These are phyloP conservation scores for Xylariaceae sp. DNA, from an alignment of 2,329 filamentous ascomycete genomes.

Conservation along the genomic window DNA sequence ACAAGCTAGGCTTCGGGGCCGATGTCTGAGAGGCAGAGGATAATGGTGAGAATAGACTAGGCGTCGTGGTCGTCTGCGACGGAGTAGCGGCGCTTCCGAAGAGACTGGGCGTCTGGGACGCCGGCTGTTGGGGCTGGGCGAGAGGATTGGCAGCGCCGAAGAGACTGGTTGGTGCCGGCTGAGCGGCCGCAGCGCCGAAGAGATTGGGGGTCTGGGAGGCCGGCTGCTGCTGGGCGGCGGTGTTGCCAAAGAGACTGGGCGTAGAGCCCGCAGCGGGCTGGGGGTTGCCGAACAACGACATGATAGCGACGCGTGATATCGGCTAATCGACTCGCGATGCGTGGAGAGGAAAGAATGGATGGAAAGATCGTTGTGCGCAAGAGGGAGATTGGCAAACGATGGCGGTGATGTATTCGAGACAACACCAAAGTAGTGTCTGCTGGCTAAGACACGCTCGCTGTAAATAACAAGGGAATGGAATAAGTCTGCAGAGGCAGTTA, in stretches of 20 bases:
- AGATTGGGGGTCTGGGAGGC: not conserved
- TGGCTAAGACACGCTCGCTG: too few species aligned
- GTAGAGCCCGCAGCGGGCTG: slow-evolving; percentile 3
- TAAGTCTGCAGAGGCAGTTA: not conserved
- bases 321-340: not conserved
- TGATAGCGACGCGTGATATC: slow-evolving; percentile 5
- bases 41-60: slow-evolving; percentile 3
- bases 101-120: not conserved
- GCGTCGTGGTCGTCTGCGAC: not conserved
- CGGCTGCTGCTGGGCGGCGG: slow-evolving; percentile 1
- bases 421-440: not conserved
- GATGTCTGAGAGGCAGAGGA: not conserved
- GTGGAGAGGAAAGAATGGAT: not conserved
- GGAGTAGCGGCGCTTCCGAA: not conserved
- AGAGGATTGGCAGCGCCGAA: too few species aligned
- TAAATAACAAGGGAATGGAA: not conserved
- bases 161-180: not conserved
- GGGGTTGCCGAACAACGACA: slow-evolving; percentile 25
- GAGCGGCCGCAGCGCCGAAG: slow-evolving; percentile 4
- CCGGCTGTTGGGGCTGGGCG: too few species aligned
- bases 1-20: slow-evolving; percentile 5
- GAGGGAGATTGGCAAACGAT: not conserved
- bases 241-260: slow-evolving; percentile 9
- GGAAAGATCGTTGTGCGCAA: not conserved
- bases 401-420: too few species aligned